phyloP scores from a whole-genome alignment of 2,329 filamentous ascomycete species.

The Epichloe sp. region DNA sequence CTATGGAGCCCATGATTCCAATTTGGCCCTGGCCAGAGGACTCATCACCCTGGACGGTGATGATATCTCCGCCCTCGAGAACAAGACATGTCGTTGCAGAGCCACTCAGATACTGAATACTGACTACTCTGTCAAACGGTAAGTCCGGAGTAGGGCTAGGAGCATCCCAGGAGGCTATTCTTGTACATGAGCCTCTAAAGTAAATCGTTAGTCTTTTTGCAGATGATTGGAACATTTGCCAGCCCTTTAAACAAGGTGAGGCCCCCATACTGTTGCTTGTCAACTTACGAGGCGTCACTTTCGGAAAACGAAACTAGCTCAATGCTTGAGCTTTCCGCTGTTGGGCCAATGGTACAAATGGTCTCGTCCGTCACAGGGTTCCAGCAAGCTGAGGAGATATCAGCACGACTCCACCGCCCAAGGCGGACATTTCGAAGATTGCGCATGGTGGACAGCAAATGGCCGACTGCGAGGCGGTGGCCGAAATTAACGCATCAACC shows the following conservation, averaged over 20 bases:
- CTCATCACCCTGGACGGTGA: slow-evolving; percentile 60
- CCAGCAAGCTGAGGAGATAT: slow-evolving; percentile 72
- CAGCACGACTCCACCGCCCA: slow-evolving; percentile 47
- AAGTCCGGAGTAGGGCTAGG: slow-evolving; percentile 67
- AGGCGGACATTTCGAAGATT: slow-evolving; percentile 74
- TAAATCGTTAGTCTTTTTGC: background rate
- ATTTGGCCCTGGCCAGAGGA: slow-evolving; percentile 50
- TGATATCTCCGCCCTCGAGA: slow-evolving; percentile 79
- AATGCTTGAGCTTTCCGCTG: slow-evolving; percentile 53
- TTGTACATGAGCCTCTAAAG: slow-evolving; percentile 12
- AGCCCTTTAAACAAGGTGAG: background rate
- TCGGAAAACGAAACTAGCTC: slow-evolving; percentile 49
- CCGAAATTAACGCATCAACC: slow-evolving; percentile 3
- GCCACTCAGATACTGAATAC: slow-evolving; percentile 76
- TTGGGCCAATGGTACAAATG: slow-evolving; percentile 76
- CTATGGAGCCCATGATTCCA: slow-evolving; percentile 90
- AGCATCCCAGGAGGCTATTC: slow-evolving; percentile 79
- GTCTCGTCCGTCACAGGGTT: slow-evolving; percentile 66
- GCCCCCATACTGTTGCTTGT: background rate
- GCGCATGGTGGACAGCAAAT: slow-evolving; percentile 46
- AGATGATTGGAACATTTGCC: background rate
- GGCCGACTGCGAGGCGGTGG: background rate
- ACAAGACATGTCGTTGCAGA: slow-evolving; percentile 66
- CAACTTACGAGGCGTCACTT: slow-evolving; percentile 19
- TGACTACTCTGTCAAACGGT: slow-evolving; percentile 60